Evolutionary conservation across 1,284 basidiomycete species (phyloP), one percentile per base, ranked within the genome.

Genomic region (Xerocomus nothofagi): DNA sequence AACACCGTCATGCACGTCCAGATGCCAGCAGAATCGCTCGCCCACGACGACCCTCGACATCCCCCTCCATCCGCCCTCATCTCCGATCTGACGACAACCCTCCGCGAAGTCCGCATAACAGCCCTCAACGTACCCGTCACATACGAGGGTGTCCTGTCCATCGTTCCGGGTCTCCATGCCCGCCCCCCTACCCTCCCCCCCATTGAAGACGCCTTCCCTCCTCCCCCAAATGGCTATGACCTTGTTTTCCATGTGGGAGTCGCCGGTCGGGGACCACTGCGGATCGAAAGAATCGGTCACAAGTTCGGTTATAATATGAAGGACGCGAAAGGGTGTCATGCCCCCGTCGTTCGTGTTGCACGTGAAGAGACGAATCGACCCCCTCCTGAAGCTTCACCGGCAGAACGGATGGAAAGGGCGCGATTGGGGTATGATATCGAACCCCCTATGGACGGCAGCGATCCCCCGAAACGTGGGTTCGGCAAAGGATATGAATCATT

Each of bases 181-280:
- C 73, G 77, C 6, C 86, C 87, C 0, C 86, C 86, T 7, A 57
- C 73, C 18, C 69, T 88, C 9, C 82, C 83, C 6, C 39, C 60
- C 26, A 51, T 66, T 30, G 63, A 64, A 15, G 66, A 72, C 34
- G 47, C 63, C 1, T 68, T 69, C 18, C 62, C 71, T 11, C 49
- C 71, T 34, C 84, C 84, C 2, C 64, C 70, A 20, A 71, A 70
- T 42, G 84, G 84, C n/a, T 89, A 84, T 58, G 86, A 89, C 61
- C 80, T 88, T 54, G 77, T 88, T 42, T 77, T 89, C 57, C 86
- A 89, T 58, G 72, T 89, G 31, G 86, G 87, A 9, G 80, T 84
- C 12, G 85, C 84, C 2, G 79, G 80, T 7, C 74, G 81, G 12
- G 87, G 86, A 0, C 75, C 79, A 0, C 65, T 88, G 45, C 74